phyloP scores from a whole-genome alignment of 306 rosid genomes.

The Acacia crassicarpa region DNA sequence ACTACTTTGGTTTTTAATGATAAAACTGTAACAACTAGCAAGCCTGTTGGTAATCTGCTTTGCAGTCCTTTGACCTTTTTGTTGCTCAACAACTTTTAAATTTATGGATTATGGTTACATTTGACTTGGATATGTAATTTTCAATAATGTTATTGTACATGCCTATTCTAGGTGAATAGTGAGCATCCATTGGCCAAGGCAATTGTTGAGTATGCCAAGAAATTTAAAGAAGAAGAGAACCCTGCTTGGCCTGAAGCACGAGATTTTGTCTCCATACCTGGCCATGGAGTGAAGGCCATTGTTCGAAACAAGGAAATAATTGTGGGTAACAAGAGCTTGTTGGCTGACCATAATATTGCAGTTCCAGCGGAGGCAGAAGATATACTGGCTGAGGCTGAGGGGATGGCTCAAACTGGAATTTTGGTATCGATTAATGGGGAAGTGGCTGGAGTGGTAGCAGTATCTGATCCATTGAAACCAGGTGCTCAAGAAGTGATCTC shows the following conservation, averaged over 20 bases:
- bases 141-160: not conserved
- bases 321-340: constrained; percentile 80
- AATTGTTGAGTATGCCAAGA: constrained; percentile 72
- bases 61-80: not conserved
- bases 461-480: constrained; percentile 87
- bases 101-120: constrained; percentile 4
- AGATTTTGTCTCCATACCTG: constrained; percentile 74
- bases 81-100: not conserved
- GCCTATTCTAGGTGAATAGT: constrained; percentile 65
- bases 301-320: constrained; percentile 66
- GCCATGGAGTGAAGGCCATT: constrained; percentile 86
- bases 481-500: constrained; percentile 75
- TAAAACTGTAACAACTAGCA: not conserved
- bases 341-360: constrained; percentile 46
- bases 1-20: not conserved
- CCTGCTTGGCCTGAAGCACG: constrained; percentile 69
- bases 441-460: constrained; percentile 69
- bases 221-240: constrained; percentile 59
- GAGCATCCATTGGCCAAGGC: constrained; percentile 94
- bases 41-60: not conserved
- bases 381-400: constrained; percentile 65
- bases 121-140: not conserved
- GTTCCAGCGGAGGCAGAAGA: constrained; percentile 63
- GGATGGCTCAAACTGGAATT: constrained; percentile 77
- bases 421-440: constrained; percentile 62